These are phyloP conservation scores for Lindgomyces ingoldianus DNA, from an alignment of 495 filamentous ascomycete genomes.

Conservation along the genomic window DNA sequence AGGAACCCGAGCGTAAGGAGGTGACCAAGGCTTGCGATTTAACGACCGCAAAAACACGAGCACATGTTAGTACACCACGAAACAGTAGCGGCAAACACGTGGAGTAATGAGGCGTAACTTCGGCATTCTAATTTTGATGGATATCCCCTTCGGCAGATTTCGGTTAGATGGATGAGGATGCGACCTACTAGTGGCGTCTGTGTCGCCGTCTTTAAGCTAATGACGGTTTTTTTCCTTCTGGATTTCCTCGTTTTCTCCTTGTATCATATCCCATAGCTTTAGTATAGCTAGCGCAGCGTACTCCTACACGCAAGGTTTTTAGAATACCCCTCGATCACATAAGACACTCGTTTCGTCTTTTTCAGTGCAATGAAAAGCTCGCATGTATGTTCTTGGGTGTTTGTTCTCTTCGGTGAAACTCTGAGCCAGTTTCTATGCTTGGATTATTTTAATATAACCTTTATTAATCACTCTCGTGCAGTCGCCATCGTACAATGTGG, in stretches of 20 bases:
- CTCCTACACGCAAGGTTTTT: neutral
- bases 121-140: slow-evolving; percentile 5
- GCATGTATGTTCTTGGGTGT: neutral
- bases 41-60: neutral
- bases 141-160: neutral
- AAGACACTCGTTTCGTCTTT: neutral
- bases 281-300: too few relatives aligned
- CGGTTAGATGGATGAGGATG: slow-evolving; percentile 5
- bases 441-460: too few relatives aligned
- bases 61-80: neutral
- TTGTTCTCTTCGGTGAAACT: too few relatives aligned
- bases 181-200: too few relatives aligned
- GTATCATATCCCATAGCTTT: too few relatives aligned
- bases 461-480: too few relatives aligned
- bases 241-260: too few relatives aligned
- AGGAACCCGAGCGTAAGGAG: slow-evolving; percentile 21
- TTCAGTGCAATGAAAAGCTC: neutral
- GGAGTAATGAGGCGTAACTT: slow-evolving; percentile 13
- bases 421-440: too few relatives aligned
- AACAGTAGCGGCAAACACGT: slow-evolving; percentile 1
- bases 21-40: neutral
- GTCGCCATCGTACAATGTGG: too few relatives aligned
- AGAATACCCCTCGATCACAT: neutral
- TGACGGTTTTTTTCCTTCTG: too few relatives aligned
- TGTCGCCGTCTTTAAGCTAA: too few relatives aligned